phyloP scores from a whole-genome alignment of 78 protist genomes.

The Dictyostelium firmibasis region DNA sequence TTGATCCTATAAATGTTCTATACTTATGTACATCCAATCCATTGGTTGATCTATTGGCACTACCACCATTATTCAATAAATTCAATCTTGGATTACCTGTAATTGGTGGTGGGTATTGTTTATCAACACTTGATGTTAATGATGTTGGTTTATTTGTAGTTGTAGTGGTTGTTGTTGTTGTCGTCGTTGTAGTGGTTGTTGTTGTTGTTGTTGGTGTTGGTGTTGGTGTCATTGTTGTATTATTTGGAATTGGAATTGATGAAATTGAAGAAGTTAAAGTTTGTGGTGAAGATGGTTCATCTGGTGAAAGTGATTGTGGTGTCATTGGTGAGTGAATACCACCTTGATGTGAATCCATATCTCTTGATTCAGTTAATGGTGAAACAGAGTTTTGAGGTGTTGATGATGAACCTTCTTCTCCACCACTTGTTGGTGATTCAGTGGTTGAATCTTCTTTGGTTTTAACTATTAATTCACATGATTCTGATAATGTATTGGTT shows the following conservation, averaged over 20 bases:
- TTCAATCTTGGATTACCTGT: background rate
- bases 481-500: background rate
- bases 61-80: slow-evolving; percentile 14
- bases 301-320: background rate
- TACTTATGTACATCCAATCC: slow-evolving; percentile 29
- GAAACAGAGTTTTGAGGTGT: background rate
- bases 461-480: background rate
- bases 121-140: background rate
- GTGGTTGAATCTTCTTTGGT: background rate
- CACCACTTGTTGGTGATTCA: background rate
- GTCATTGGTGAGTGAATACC: background rate
- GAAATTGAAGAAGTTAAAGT: background rate
- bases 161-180: background rate
- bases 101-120: background rate
- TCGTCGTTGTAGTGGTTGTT: background rate
- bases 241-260: background rate
- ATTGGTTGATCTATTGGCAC: background rate
- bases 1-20: slow-evolving; percentile 16
- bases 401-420: background rate
- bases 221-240: background rate
- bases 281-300: background rate
- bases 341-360: background rate
- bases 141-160: background rate
- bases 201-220: background rate
- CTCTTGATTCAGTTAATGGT: background rate